Evolutionary conservation across 1,139 yeast genomes (phyloP).

Genomic region (Saccharomycopsis hybrid): DNA sequence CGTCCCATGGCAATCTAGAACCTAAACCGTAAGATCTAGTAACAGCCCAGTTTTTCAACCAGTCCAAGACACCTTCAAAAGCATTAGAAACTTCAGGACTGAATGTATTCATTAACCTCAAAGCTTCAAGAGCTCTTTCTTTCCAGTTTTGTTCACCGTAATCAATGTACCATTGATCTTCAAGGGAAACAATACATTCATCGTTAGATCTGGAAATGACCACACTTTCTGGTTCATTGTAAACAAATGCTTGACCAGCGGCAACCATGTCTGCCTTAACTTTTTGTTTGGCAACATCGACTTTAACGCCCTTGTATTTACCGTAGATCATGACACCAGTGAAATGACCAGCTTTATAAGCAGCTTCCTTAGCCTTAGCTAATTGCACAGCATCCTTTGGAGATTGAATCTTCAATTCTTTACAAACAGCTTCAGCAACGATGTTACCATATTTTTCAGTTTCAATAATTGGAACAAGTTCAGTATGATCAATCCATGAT

Average conservation of each 20-base stretch:
- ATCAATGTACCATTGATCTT: conserved; percentile 98
- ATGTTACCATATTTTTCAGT: conserved; percentile 86
- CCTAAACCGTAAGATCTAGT: conserved; percentile 97
- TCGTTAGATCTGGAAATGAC: conserved; percentile 96
- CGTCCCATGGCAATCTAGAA: conserved; percentile 96
- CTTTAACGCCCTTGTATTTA: conserved; percentile 80
- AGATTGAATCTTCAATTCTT: conserved; percentile 84
- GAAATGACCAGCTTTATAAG: conserved; percentile 95
- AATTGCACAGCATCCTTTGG: conserved; percentile 87
- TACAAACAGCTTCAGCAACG: conserved; percentile 81
- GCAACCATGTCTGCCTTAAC: conserved; percentile 77
- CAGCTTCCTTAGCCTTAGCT: conserved; percentile 88
- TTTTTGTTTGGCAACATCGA: conserved; percentile 84
- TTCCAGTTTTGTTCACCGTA: conserved; percentile 97
- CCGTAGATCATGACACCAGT: conserved; percentile 81
- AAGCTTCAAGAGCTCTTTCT: conserved; percentile 74
- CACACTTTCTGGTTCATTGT: conserved; percentile 88
- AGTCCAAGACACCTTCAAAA: conserved; percentile 88
- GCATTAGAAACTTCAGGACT: conserved; percentile 84
- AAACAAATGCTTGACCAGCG: conserved; percentile 75
- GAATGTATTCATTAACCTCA: conserved; percentile 71
- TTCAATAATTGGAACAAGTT: conserved; percentile 64
- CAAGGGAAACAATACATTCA: conserved; percentile 91
- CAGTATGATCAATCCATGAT: conserved; percentile 77
- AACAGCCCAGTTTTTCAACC: conserved; percentile 99